phyloP scores from a whole-genome alignment of 805 yeast species.

The Debaryomyces tyrocola region DNA sequence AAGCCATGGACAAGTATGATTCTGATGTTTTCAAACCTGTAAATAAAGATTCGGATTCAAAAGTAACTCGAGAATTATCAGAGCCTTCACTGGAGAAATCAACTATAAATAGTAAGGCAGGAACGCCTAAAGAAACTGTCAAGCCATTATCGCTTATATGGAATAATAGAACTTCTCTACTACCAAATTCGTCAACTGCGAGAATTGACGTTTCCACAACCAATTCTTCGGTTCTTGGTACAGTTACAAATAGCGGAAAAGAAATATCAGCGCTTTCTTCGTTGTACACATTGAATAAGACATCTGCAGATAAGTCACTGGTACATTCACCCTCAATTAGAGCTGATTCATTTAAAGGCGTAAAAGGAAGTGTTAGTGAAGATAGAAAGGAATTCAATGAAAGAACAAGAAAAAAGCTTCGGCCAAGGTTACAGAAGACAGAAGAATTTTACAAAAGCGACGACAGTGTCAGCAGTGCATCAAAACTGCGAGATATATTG shows the following conservation, averaged over 20 bases:
- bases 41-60: conserved; percentile 3
- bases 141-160: conserved; percentile 30
- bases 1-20: conserved; percentile 72
- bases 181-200: conserved; percentile 14
- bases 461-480: neutral
- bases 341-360: too few relatives aligned
- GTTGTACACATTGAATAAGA: conserved; percentile 36
- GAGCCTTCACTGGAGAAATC: neutral
- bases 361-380: too few relatives aligned
- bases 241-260: conserved; percentile 28
- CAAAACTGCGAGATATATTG: neutral
- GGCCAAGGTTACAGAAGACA: neutral
- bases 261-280: conserved; percentile 39
- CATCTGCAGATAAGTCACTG: conserved; percentile 16
- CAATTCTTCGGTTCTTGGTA: conserved; percentile 35
- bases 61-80: neutral
- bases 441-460: neutral
- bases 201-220: conserved; percentile 30
- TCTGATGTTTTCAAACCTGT: conserved; percentile 46
- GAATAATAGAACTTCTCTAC: conserved; percentile 13
- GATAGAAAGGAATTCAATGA: neutral
- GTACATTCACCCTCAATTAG: too few relatives aligned
- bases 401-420: neutral
- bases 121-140: conserved; percentile 13
- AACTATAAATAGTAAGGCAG: neutral